Base-by-base conservation (phyloP, 371 early-diverging fungal genomes). In the Rhizopus delemar region DNA sequence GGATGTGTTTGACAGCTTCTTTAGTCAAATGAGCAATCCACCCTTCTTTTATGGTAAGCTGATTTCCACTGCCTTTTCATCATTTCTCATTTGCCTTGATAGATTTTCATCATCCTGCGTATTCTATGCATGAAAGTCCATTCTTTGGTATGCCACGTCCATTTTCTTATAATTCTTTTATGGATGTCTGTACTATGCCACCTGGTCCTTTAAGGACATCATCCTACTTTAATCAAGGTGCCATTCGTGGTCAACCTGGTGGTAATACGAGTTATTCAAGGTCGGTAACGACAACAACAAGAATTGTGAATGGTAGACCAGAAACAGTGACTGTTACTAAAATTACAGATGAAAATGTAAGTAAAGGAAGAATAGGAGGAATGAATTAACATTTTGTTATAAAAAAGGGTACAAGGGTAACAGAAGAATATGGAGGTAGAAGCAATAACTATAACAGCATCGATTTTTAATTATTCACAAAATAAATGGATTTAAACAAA, bases 1-100 rank as follows among this genome's bases (percentile, higher is more conserved):
- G 34, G 78, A 82, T 22, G 69, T 82, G n/a, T 82, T 82, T 60
- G 69, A 68, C 4, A 56, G 63, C 11, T 75, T 82, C 48, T 82
- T 82, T 53, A 63, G 65, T 46, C 70, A 60, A 13, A 55, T 63
- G 46, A 32, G 67, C 41, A 63, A 11, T 15, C 5, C 66, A 49
- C 63, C 46, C 13, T 31, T 66, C 35, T 60, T 70, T 63, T 61
- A 68, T 57, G 59, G 39, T 38, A 38, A 38, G 39, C 22, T 22
- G 22, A 22, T 22, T 22, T 22, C 22, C 22, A 22, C 2, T 22
- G 22, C 22, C 0, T 22, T 22, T 22, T 22, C 22, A 22, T 22
- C 22, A 22, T 22, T 22, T 22, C 22, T 22, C 22, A 22, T 22
- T 22, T 22, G 22, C 22, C 22, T 38, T 38, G 8, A 13, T 38